Base-by-base conservation (phyloP, 2,329 filamentous ascomycete species). In the Juglanconis sp. region DNA sequence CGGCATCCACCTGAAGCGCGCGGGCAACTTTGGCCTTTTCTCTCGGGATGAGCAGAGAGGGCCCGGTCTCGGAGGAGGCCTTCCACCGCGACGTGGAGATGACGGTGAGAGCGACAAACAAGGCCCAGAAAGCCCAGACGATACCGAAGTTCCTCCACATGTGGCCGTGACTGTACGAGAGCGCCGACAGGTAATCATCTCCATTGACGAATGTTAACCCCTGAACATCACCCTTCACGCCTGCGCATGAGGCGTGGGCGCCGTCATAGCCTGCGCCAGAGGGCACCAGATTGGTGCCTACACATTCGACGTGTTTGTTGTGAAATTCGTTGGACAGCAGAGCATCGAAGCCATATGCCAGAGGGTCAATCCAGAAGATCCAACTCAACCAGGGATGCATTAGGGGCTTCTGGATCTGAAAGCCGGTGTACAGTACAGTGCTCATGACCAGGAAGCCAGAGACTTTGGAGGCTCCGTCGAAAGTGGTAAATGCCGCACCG, bases 241-340 rank as follows among this genome's bases (percentile, higher is more conserved):
- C 53, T 13, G 53, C 53, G 17, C 53, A 56, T 8, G 53, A 56
- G 38, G 38, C 36, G 42, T 56, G 40, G 44, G n/a, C 38, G 10
- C 47, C n/a, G 17, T 35, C 38, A 24, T 57, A 57, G 8, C 49
- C 55, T 13, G 48, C 40, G 6, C 55, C 55, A 9, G 52, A 53
- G 7, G 59, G 59, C 4, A 61, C 40, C 15, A 59, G n/a, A 11
- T 61, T 50, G 3, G 34, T 38, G 8, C 36, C 34, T 8, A 61
- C 59, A 30, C 59, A 61, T 11, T 44, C 24, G 31, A 61, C 54
- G 3, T 34, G 15, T 11, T 44, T 15, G 3, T 42, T 34, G 63
- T 88, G 79, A 58, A 92, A 91, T 68, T 92, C 89, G 66, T 92
- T 92, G 0, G 86, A 78, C 67, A 91, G 77, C 0, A 92, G 71